These are phyloP conservation scores for Pseudonitzschia pungens DNA, from an alignment of 108 stramenopile species.

Conservation along the genomic window DNA sequence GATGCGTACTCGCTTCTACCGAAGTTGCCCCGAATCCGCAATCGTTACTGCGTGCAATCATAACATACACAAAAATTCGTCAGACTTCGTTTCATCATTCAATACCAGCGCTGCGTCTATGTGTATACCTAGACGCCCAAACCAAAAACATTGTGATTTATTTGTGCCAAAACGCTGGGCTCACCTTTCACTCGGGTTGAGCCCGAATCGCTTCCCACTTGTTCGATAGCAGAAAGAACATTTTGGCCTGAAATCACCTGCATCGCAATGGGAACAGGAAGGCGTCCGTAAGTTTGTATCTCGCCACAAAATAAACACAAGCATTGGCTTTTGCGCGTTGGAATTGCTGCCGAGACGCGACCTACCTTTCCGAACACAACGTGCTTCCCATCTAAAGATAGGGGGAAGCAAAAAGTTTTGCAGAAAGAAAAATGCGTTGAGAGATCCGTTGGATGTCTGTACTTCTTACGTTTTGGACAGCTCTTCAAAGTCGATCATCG, in stretches of 20 bases:
- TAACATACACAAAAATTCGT: background rate
- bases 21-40: constrained; percentile 50
- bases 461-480: background rate
- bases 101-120: too few species aligned
- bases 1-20: constrained; percentile 7
- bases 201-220: constrained; percentile 84
- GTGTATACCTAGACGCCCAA: too few species aligned
- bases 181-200: constrained; percentile 74
- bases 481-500: background rate
- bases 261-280: background rate
- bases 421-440: background rate
- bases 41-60: constrained; percentile 31
- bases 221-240: constrained; percentile 91
- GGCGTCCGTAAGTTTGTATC: background rate
- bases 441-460: background rate
- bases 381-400: constrained; percentile 71
- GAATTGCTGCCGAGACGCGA: background rate
- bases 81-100: background rate
- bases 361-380: constrained; percentile 95
- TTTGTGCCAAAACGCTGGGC: background rate
- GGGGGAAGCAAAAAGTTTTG: background rate
- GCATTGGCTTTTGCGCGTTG: background rate
- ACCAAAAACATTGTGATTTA: too few species aligned
- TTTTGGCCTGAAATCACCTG: constrained; percentile 67
- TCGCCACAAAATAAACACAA: background rate